Base-by-base conservation (phyloP, 2,329 filamentous ascomycete species). In the Grosmannia serpens region DNA sequence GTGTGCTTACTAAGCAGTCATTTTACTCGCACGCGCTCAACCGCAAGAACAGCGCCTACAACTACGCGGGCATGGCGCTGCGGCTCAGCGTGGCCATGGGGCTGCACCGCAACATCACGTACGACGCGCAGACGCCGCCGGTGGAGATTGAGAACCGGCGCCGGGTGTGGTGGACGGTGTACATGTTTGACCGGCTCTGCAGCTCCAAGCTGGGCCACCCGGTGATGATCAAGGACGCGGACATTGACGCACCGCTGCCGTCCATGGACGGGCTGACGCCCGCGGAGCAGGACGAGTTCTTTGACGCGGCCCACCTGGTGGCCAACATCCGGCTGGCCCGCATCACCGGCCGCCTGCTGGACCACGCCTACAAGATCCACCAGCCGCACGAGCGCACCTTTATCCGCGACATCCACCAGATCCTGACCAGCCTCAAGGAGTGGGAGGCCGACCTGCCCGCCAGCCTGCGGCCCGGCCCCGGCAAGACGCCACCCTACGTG, bases 1-100 rank as follows among this genome's bases (percentile, higher is more conserved):
- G 22, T n/a, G 7, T 22, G 11, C 46, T n/a, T 9, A 35, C 33
- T 35, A 35, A 35, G n/a, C 35, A 53, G 57, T 70, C 69, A 1
- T 65, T 74, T 20, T 75, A 72, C 58, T 72, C 71, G 8, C 66
- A 70, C 31, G 66, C 68, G 3, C 62, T 75, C 41, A 74, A 74
- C 59, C 65, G 73, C 33, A 67, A 71, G 35, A 71, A 73, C 54
- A 70, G 68, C n/a, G 70, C 71, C 6, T 71, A 71, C 56, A 63
- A 68, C 8, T 67, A 71, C 46, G 67, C 71, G 17, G 70, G 71
- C 35, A 68, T 69, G 11, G 73, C 73, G 2, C 63, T 75, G 5
- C 67, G 73, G 15, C 60, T 74, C 3, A 66, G 67, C 26, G 60
- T 73, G 0, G 66, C 69, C 2, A 67, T 74, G 58, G 71, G 71